A percentile compares a stretch with the other conserved stretches of the same genome.
These are phyloP conservation scores for Geosmithia putterillii DNA, from an alignment of 2,329 filamentous ascomycete species.

Conservation along the genomic window DNA sequence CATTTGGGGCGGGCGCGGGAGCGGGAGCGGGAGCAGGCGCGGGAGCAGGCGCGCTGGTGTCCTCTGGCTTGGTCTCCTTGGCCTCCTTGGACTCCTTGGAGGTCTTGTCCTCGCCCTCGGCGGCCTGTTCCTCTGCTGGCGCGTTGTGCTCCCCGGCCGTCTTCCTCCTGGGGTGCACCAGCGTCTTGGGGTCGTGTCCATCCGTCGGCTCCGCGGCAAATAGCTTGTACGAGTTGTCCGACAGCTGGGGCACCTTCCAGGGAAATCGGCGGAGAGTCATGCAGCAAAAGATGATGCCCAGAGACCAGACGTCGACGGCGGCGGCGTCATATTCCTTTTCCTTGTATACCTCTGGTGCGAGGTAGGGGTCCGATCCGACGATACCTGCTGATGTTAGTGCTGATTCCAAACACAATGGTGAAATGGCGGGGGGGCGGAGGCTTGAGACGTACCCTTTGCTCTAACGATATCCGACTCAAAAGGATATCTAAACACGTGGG, in stretches of 20 bases:
- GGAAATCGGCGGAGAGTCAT: conserved; percentile 93
- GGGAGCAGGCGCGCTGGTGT: neutral
- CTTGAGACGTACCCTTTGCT: conserved; percentile 21
- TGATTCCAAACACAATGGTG: too few relatives aligned
- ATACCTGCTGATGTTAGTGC: conserved; percentile 28
- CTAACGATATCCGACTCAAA: conserved; percentile 61
- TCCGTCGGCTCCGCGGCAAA: conserved; percentile 80
- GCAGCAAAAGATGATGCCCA: conserved; percentile 98
- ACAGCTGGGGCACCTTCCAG: conserved; percentile 87
- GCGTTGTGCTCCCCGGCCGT: neutral
- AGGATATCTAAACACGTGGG: conserved; percentile 92
- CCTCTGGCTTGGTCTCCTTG: neutral
- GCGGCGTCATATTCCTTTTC: conserved; percentile 87
- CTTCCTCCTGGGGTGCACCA: conserved; percentile 24
- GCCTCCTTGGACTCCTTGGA: too few relatives aligned
- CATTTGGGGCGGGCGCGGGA: neutral
- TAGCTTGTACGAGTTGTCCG: conserved; percentile 89
- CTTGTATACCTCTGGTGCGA: conserved; percentile 94
- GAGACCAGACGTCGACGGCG: conserved; percentile 91
- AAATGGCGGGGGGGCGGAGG: too few relatives aligned
- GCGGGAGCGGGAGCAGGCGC: too few relatives aligned
- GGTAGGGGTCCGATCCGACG: conserved; percentile 82
- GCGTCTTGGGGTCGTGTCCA: conserved; percentile 47
- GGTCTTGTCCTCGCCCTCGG: neutral
- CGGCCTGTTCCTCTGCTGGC: neutral